Evolutionary conservation across 2,329 filamentous ascomycete species (phyloP).

Genomic region (Sporothrix dimorphospora): DNA sequence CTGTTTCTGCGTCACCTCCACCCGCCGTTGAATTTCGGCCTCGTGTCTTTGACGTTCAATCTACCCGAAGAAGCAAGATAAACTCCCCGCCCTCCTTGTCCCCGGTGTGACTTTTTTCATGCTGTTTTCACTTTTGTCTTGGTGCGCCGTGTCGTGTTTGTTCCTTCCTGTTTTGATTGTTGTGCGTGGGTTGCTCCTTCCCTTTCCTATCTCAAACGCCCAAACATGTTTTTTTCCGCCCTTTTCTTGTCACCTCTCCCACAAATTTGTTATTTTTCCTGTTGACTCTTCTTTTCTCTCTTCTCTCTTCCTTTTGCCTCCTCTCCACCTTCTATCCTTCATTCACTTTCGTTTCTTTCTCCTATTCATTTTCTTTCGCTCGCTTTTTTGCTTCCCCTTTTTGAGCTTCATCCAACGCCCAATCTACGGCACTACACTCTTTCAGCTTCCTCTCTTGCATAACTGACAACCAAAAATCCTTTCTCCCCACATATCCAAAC

Average conservation of each 20-base stretch:
- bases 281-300: neutral
- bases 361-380: neutral
- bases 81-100: neutral
- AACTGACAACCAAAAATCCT: neutral
- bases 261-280: neutral
- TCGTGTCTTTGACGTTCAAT: neutral
- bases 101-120: neutral
- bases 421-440: conserved; percentile 1
- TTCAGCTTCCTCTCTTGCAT: conserved; percentile 11
- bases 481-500: neutral
- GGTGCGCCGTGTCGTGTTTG: conserved; percentile 14
- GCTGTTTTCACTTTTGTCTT: conserved; percentile 22
- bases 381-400: neutral
- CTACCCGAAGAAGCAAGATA: neutral
- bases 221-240: conserved; percentile 9
- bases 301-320: neutral
- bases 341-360: neutral
- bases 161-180: conserved; percentile 31
- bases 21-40: conserved; percentile 27
- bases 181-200: conserved; percentile 28
- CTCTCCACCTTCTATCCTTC: neutral
- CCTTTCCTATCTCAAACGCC: conserved; percentile 12
- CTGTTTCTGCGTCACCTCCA: conserved; percentile 30
- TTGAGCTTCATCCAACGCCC: conserved; percentile 10
- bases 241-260: conserved; percentile 13